Percentiles rank a stretch among this genome's conserved stretches.
Conservation (phyloP, 371 early-diverging fungal genomes). For the Circinella umbellata region DNA sequence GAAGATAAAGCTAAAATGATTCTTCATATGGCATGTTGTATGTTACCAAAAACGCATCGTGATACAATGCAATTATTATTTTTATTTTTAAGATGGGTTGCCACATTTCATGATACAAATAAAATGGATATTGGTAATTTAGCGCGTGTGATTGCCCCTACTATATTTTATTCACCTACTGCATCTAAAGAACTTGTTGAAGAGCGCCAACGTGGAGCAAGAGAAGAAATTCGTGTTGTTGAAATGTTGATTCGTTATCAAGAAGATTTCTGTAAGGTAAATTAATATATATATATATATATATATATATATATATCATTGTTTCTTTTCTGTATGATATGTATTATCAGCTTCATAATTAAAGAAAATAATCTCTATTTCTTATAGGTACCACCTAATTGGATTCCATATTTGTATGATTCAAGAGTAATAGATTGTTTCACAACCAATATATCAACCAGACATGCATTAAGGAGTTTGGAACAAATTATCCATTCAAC, state of each 20-base stretch:
- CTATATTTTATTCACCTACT: constrained; percentile 66
- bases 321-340: not conserved
- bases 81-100: constrained; percentile 83
- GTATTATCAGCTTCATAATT: not conserved
- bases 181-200: constrained; percentile 37
- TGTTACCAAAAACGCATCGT: constrained; percentile 90
- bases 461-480: constrained; percentile 7
- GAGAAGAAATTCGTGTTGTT: constrained; percentile 74
- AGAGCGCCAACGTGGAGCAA: constrained; percentile 56
- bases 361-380: not conserved
- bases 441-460: not conserved
- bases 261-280: constrained; percentile 74
- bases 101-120: constrained; percentile 69
- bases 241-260: constrained; percentile 73
- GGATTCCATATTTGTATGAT: constrained; percentile 7
- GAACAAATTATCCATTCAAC: not conserved
- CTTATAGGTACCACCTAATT: constrained; percentile 14
- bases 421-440: constrained; percentile 6
- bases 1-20: constrained; percentile 52
- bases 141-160: constrained; percentile 94
- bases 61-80: constrained; percentile 90
- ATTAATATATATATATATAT: not conserved
- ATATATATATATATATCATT: not conserved
- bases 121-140: constrained; percentile 91
- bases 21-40: constrained; percentile 79